Conservation (phyloP, 306 rosid genomes). For the Castanopsis chinensis region DNA sequence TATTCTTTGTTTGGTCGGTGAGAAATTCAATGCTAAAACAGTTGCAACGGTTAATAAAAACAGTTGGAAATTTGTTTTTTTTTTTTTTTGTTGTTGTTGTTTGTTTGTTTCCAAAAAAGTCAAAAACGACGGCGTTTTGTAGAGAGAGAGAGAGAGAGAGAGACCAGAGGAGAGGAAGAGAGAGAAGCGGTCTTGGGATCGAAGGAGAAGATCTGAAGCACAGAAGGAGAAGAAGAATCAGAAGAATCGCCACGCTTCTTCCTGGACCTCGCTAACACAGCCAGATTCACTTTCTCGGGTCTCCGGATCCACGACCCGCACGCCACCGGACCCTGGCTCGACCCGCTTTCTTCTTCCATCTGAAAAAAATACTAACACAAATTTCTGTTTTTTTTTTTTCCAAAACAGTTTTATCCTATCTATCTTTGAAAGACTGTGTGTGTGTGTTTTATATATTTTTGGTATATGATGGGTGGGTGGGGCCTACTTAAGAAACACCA, state of each 20-base stretch:
- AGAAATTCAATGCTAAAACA: background rate
- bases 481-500: no score
- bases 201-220: conserved; percentile 71
- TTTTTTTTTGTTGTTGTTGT: no score
- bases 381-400: no score
- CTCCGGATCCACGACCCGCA: conserved; percentile 94
- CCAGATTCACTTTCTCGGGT: conserved; percentile 66
- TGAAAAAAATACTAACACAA: no score
- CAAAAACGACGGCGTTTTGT: no score
- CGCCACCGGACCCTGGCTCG: conserved; percentile 61
- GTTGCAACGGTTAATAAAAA: no score
- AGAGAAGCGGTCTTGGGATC: conserved; percentile 64
- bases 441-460: no score
- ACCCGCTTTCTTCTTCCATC: conserved; percentile 58
- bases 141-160: background rate
- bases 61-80: no score
- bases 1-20: background rate
- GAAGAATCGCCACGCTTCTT: conserved; percentile 45
- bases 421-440: no score
- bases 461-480: no score
- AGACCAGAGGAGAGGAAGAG: conserved; percentile 75
- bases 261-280: conserved; percentile 57
- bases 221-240: conserved; percentile 38
- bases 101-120: no score
- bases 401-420: no score